These are phyloP conservation scores for Linum tenue DNA, from an alignment of 345 rosid genomes.

Conservation along the genomic window DNA sequence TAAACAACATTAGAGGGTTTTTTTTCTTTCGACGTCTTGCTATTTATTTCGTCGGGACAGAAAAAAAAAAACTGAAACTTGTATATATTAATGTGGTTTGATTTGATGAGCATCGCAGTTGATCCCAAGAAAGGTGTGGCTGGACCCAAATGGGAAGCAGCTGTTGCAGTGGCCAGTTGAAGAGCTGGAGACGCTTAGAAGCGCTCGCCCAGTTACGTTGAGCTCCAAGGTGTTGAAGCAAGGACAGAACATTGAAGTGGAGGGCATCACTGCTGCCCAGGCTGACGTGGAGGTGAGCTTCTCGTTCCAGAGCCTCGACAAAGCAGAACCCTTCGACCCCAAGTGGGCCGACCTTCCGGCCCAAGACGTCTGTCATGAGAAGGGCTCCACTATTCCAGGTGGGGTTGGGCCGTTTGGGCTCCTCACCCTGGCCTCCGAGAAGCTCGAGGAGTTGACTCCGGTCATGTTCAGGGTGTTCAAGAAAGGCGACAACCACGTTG, in stretches of 20 bases:
- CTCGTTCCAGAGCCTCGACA: neutral
- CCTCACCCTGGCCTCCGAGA: neutral
- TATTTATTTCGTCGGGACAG: neutral
- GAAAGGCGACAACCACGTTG: neutral
- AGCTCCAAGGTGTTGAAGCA: constrained; percentile 32
- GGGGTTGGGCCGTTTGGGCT: constrained; percentile 7
- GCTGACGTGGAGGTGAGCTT: constrained; percentile 8
- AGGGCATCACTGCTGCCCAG: neutral
- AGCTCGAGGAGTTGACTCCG: neutral
- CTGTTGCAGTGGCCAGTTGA: constrained; percentile 61
- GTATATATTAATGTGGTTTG: too few relatives aligned
- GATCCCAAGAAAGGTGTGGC: constrained; percentile 52
- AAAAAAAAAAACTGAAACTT: too few relatives aligned
- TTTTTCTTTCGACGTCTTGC: neutral
- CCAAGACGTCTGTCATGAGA: neutral
- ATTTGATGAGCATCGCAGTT: constrained; percentile 24
- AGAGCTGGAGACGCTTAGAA: constrained; percentile 37
- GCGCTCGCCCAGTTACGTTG: constrained; percentile 24
- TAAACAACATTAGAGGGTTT: too few relatives aligned
- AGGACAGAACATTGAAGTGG: constrained; percentile 37
- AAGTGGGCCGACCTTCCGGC: constrained; percentile 1
- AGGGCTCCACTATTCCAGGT: neutral
- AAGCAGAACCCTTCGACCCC: constrained; percentile 4
- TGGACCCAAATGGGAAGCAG: constrained; percentile 43
- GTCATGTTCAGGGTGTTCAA: constrained; percentile 1